Evolutionary conservation across 2,329 filamentous ascomycete genomes (phyloP).

Genomic region (Graphium sp.): DNA sequence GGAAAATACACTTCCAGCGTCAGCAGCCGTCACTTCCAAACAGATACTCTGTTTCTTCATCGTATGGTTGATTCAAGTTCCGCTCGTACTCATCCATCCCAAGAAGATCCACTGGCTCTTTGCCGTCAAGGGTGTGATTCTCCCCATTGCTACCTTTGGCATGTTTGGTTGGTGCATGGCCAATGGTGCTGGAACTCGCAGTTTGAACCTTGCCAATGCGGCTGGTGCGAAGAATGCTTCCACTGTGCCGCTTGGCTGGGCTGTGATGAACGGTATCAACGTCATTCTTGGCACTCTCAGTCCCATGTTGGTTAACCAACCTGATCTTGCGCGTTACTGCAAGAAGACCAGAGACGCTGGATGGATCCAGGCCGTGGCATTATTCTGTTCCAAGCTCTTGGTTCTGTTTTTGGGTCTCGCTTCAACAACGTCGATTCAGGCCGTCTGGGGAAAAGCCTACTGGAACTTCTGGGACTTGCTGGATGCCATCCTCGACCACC

Average conservation of each 20-base stretch:
- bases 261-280: slow-evolving; percentile 19
- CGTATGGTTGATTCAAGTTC: slow-evolving; percentile 19
- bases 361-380: slow-evolving; percentile 12
- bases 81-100: slow-evolving; percentile 19
- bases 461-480: slow-evolving; percentile 19
- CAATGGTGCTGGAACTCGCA: slow-evolving; percentile 9
- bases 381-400: slow-evolving; percentile 10
- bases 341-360: slow-evolving; percentile 13
- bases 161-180: slow-evolving; percentile 17
- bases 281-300: slow-evolving; percentile 17
- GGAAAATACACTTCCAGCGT: slow-evolving; percentile 13
- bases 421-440: slow-evolving; percentile 14
- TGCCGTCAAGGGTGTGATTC: slow-evolving; percentile 16
- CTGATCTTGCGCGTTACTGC: slow-evolving; percentile 18
- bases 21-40: slow-evolving; percentile 15
- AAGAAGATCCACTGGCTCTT: slow-evolving; percentile 17
- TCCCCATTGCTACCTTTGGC: slow-evolving; percentile 17
- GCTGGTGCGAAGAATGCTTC: slow-evolving; percentile 10
- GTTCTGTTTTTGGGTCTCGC: slow-evolving; percentile 14
- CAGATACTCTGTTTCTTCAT: slow-evolving; percentile 19
- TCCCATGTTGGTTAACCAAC: slow-evolving; percentile 17
- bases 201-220: slow-evolving; percentile 11
- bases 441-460: slow-evolving; percentile 15
- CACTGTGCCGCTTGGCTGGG: slow-evolving; percentile 15
- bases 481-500: slow-evolving; percentile 16